Conservation (phyloP, 2,329 filamentous ascomycete species). For the Emydomyces testavorans region DNA sequence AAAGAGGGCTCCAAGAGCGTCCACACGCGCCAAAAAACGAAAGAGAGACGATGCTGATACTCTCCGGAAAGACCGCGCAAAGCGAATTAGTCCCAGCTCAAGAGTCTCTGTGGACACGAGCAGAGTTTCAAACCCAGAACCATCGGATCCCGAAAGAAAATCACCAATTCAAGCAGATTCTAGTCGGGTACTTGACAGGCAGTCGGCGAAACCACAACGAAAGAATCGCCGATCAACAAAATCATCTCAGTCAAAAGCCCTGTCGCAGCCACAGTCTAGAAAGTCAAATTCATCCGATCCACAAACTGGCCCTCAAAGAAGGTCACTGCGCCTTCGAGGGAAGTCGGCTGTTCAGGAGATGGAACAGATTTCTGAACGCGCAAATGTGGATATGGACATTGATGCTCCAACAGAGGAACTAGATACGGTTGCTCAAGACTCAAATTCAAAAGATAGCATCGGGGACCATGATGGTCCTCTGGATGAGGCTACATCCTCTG, state of each 20-base stretch:
- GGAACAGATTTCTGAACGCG: background rate
- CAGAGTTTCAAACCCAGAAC: background rate
- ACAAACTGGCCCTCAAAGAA: constrained; percentile 23
- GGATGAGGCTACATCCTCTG: background rate
- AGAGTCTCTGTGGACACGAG: background rate
- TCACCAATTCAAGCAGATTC: background rate
- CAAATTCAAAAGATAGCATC: background rate
- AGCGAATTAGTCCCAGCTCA: background rate
- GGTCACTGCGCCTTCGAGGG: constrained; percentile 24
- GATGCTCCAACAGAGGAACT: background rate
- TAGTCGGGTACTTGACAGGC: background rate
- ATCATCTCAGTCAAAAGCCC: background rate
- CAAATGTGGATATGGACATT: background rate
- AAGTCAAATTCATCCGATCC: constrained; percentile 12
- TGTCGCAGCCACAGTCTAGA: background rate
- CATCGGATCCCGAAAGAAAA: background rate
- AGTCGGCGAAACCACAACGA: background rate
- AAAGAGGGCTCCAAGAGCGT: background rate
- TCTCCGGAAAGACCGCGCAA: background rate
- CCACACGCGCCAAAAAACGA: constrained; percentile 24
- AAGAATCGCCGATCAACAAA: background rate
- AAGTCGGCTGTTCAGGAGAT: constrained; percentile 13
- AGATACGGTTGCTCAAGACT: background rate
- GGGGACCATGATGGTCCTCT: background rate
- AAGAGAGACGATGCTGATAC: constrained; percentile 9